Evolutionary conservation across 768 basidiomycete species (phyloP).

Genomic region (Macrolepiota fuliginosa): DNA sequence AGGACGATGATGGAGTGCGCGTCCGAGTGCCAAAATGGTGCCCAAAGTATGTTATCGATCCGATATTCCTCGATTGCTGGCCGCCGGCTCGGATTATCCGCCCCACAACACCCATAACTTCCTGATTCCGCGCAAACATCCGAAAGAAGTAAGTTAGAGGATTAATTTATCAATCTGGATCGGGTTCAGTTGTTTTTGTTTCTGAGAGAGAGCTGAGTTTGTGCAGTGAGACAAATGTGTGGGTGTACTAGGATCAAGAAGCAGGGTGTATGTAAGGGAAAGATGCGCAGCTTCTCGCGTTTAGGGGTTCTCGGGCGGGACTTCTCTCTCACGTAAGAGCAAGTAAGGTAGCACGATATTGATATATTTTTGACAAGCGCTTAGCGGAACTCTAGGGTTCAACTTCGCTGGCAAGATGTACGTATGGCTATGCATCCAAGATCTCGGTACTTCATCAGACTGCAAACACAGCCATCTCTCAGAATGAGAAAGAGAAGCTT

Average conservation of each 20-base stretch:
- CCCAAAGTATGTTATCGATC: slow-evolving; percentile 1
- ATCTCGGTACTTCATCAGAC: not conserved
- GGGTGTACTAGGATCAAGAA: not conserved
- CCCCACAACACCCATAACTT: not conserved
- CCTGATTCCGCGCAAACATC: not conserved
- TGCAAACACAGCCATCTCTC: not conserved
- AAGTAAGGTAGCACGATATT: too few relatives aligned
- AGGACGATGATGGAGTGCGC: not conserved
- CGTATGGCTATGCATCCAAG: not conserved
- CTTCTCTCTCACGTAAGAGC: too few relatives aligned
- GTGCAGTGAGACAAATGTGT: not conserved
- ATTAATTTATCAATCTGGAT: not conserved
- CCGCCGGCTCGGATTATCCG: slow-evolving; percentile 6
- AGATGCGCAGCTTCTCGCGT: not conserved
- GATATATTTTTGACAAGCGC: not conserved
- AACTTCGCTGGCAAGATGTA: not conserved
- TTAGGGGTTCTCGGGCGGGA: not conserved
- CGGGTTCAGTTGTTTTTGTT: not conserved
- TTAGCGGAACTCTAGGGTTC: not conserved
- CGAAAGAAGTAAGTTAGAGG: not conserved
- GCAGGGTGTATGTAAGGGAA: not conserved
- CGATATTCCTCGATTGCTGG: not conserved
- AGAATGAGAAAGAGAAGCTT: not conserved
- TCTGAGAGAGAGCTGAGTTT: not conserved
- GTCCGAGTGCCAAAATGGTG: not conserved